These are phyloP conservation scores for Monilinia polystroma DNA, from an alignment of 2,329 filamentous ascomycete species.

Conservation along the genomic window DNA sequence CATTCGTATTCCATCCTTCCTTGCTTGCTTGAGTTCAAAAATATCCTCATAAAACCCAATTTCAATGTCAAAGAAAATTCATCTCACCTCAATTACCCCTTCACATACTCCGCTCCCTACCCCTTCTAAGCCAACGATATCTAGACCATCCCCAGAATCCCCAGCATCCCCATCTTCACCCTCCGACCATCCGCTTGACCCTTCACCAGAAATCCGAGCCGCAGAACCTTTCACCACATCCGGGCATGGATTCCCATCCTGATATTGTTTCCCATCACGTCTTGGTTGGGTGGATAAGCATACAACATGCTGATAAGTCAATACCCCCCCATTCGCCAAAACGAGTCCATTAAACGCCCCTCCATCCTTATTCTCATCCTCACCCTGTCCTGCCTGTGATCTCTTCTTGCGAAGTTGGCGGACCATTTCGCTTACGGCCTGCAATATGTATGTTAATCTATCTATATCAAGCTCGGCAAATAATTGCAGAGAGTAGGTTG, in stretches of 20 bases:
- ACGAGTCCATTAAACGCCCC: conserved; percentile 53
- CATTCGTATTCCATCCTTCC: background rate
- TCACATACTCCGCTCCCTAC: conserved; percentile 45
- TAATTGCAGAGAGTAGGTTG: too few relatives aligned
- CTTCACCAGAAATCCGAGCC: background rate
- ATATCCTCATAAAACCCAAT: background rate
- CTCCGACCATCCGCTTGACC: background rate
- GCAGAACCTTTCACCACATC: conserved; percentile 41
- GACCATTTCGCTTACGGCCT: conserved; percentile 55
- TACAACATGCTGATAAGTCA: conserved; percentile 65
- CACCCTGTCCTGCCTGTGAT: conserved; percentile 39
- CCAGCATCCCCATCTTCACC: too few relatives aligned
- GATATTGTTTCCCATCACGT: conserved; percentile 45
- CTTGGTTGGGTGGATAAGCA: conserved; percentile 52
- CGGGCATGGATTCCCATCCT: conserved; percentile 47
- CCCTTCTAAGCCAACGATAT: background rate
- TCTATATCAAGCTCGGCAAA: too few relatives aligned
- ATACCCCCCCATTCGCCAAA: conserved; percentile 63
- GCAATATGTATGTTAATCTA: background rate
- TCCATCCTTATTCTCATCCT: conserved; percentile 19
- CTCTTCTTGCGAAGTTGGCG: conserved; percentile 45
- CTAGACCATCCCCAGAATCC: background rate
- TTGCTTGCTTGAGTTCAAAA: background rate
- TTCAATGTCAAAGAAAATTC: background rate
- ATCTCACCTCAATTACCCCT: conserved; percentile 52